These are phyloP conservation scores for Vitis amurensis DNA, from an alignment of 164 flowering plant species.

Conservation along the genomic window DNA sequence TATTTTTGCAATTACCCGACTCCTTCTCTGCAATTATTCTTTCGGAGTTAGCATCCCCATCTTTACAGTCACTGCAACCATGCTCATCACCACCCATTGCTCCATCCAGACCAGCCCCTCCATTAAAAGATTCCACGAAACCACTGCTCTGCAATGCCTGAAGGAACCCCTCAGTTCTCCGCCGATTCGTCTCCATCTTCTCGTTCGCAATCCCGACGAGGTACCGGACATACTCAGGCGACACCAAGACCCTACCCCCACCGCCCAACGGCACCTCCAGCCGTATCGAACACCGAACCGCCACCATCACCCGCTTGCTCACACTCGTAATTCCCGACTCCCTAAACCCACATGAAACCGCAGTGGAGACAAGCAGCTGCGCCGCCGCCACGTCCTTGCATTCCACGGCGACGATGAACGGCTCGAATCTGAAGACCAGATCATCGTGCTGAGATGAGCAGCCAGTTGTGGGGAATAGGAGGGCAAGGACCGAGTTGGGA, in stretches of 20 bases:
- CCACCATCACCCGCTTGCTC: slow-evolving; percentile 69
- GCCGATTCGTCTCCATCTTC: slow-evolving; percentile 75
- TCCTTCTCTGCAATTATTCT: slow-evolving; percentile 7
- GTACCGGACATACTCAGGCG: slow-evolving; percentile 62
- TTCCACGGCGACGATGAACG: slow-evolving; percentile 80
- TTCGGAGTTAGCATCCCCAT: slow-evolving; percentile 12
- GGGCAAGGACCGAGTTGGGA: slow-evolving; percentile 42
- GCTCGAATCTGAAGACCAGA: slow-evolving; percentile 81
- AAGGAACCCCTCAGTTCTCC: slow-evolving; percentile 64
- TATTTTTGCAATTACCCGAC: slow-evolving; percentile 25
- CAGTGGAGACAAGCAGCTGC: slow-evolving; percentile 59
- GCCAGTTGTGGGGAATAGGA: slow-evolving; percentile 35
- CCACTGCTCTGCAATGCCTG: slow-evolving; percentile 37
- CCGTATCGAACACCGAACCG: slow-evolving; percentile 77
- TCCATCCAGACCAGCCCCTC: slow-evolving; percentile 9
- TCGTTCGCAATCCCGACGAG: slow-evolving; percentile 72
- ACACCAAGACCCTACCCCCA: slow-evolving; percentile 43
- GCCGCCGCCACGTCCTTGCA: slow-evolving; percentile 60
- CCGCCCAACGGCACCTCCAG: slow-evolving; percentile 85
- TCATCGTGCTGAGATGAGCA: slow-evolving; percentile 19
- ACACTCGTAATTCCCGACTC: slow-evolving; percentile 80
- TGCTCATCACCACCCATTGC: slow-evolving; percentile 4
- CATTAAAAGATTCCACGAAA: slow-evolving; percentile 14
- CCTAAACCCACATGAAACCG: slow-evolving; percentile 69
- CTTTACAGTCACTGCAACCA: slow-evolving; percentile 1